A percentile compares a stretch with the other conserved stretches of the same genome.
These are phyloP conservation scores for Thuja plicata DNA, from an alignment of 83 land plant genomes.

Conservation along the genomic window DNA sequence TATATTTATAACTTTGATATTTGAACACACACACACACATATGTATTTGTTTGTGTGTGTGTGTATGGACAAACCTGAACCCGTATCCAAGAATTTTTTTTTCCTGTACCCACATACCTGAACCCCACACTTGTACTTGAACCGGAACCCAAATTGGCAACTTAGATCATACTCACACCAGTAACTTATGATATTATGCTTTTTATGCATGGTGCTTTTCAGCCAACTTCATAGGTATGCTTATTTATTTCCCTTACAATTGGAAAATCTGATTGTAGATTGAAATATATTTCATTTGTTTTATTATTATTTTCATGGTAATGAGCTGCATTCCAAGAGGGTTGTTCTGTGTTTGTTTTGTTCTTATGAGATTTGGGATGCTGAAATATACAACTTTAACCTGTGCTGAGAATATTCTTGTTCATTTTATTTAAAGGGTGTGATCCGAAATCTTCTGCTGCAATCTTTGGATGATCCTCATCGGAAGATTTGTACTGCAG, in stretches of 20 bases:
- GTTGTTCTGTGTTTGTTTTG: background rate
- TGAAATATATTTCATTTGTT: background rate
- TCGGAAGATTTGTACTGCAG: constrained; percentile 92
- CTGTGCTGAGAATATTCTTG: background rate
- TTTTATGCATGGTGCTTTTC: background rate
- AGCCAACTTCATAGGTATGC: background rate
- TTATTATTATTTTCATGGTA: background rate
- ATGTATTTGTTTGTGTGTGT: too few relatives aligned
- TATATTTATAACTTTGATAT: too few relatives aligned
- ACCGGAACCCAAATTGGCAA: too few relatives aligned
- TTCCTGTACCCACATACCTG: too few relatives aligned
- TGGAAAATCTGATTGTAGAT: background rate
- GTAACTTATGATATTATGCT: background rate
- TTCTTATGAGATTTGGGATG: background rate
- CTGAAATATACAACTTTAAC: background rate
- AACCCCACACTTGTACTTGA: too few relatives aligned
- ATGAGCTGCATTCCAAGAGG: background rate
- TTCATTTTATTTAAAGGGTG: constrained; percentile 34
- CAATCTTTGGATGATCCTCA: constrained; percentile 74
- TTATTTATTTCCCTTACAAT: background rate
- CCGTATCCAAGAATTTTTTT: too few relatives aligned
- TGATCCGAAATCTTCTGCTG: constrained; percentile 64
- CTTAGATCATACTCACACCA: too few relatives aligned
- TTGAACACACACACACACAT: too few relatives aligned
- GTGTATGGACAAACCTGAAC: too few relatives aligned